Evolutionary conservation across 2,329 filamentous ascomycete genomes (phyloP), one percentile per base, ranked within the genome.

Genomic region (Nemania diffusa): DNA sequence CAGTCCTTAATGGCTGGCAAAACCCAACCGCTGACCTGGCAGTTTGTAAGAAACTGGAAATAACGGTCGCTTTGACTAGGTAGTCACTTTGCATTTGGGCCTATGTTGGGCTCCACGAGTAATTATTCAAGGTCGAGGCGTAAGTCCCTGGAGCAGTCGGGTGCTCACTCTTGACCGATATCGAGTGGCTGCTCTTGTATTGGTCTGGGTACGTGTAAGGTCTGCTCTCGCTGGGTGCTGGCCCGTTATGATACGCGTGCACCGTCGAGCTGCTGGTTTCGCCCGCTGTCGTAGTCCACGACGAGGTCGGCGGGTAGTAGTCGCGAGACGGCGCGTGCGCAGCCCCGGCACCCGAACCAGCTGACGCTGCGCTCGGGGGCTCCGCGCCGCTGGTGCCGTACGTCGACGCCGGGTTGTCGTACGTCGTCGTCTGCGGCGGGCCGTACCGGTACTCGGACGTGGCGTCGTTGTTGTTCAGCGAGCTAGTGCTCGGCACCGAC

Each of bases 401-500:
- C 24, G 70, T 67, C 22, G 71, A 62, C 15, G 64, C 60, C 22
- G 65, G 57, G 17, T 64, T 70, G 20, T 70, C 68, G 51, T 71
- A 71, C 6, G 65, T 67, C 22, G 62, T 68, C 52, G 68, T 69
- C 59, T 66, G 63, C 8, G 71, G 81, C 2, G 85, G 81, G 2
- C 84, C 84, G 69, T 88, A 89, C 59, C 87, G 83, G 74, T 89
- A 89, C 73, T 89, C 87, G 24, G 82, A 80, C 0, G 85, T 79
- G 3, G 81, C 75, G 46, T 87, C 85, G 57, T 82, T 82, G 42
- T 81, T 79, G 40, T 81, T 78, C 34, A 86, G 78, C 24, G 86
- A 85, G 44, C 81, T 79, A 13, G 78, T 77, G 72, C 83, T 84
- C 65, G 86, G 84, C 37, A 87, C 80, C 1, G 86, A 87, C 57